Evolutionary conservation across 306 rosid genomes (phyloP).

Genomic region (Quercus agrifolia): DNA sequence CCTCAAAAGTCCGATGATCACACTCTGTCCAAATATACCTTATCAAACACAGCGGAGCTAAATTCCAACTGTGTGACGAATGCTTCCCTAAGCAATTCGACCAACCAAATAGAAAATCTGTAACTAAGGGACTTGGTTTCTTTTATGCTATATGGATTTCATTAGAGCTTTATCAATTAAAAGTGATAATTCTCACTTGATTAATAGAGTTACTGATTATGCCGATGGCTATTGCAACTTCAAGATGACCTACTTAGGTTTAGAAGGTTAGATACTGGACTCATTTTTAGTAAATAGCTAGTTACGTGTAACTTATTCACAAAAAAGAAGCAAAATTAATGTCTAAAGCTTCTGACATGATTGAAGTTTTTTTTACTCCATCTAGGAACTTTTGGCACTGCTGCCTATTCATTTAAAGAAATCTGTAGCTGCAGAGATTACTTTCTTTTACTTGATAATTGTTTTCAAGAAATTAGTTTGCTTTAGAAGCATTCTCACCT

Average conservation of each 20-base stretch:
- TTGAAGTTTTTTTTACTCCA: background rate
- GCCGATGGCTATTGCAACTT: background rate
- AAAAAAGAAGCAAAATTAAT: background rate
- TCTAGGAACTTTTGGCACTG: background rate
- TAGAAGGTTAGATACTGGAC: background rate
- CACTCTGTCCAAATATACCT: accelerated
- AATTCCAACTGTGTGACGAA: too few relatives aligned
- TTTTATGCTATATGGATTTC: background rate
- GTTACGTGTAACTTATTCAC: background rate
- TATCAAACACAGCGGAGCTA: too few relatives aligned
- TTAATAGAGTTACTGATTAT: background rate
- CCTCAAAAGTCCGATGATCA: too few relatives aligned
- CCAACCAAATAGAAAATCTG: too few relatives aligned
- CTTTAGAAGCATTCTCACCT: background rate
- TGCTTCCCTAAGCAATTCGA: too few relatives aligned
- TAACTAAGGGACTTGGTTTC: background rate
- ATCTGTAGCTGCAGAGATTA: background rate
- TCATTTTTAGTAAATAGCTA: background rate
- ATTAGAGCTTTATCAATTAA: background rate
- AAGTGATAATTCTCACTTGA: background rate
- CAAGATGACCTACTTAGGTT: background rate
- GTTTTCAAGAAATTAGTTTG: background rate
- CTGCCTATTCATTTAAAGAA: background rate
- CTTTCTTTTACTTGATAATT: background rate
- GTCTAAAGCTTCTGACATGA: too few relatives aligned